These are phyloP conservation scores for Arthonia radiata DNA, from an alignment of 495 filamentous ascomycete genomes.

Conservation along the genomic window DNA sequence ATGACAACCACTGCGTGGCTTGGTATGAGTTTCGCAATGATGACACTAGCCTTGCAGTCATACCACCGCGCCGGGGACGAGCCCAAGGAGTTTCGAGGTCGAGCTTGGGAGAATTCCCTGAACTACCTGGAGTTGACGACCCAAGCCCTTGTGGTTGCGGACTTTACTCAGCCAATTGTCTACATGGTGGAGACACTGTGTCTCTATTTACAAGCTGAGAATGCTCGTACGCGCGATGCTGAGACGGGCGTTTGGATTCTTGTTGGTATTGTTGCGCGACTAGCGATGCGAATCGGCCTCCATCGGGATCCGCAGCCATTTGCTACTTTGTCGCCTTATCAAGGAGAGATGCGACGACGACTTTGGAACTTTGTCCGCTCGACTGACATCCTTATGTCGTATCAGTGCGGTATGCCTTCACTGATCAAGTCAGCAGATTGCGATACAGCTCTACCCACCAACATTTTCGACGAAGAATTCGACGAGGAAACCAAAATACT, in stretches of 20 bases:
- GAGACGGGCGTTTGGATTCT: slow-evolving; percentile 68
- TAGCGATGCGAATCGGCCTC: slow-evolving; percentile 88
- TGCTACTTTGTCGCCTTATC: slow-evolving; percentile 57
- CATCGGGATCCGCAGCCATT: slow-evolving; percentile 78
- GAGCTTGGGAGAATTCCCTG: slow-evolving; percentile 37
- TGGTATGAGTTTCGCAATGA: slow-evolving; percentile 64
- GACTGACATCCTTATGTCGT: slow-evolving; percentile 69
- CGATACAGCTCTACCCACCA: slow-evolving; percentile 67
- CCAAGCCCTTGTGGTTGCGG: slow-evolving; percentile 64
- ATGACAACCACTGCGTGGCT: slow-evolving; percentile 73
- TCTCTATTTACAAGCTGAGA: slow-evolving; percentile 65
- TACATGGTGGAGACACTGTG: slow-evolving; percentile 78
- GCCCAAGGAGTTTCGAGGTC: slow-evolving; percentile 46
- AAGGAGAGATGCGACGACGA: slow-evolving; percentile 75
- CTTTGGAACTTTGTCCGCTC: slow-evolving; percentile 70
- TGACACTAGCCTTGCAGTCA: slow-evolving; percentile 75
- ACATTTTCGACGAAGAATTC: slow-evolving; percentile 87
- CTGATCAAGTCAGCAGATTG: slow-evolving; percentile 67
- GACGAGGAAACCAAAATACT: slow-evolving; percentile 50
- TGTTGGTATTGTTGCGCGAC: slow-evolving; percentile 50
- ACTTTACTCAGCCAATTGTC: slow-evolving; percentile 68
- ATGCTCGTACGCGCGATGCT: slow-evolving; percentile 49
- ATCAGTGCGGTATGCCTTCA: slow-evolving; percentile 68
- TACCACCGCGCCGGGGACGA: slow-evolving; percentile 80
- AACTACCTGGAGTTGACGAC: slow-evolving; percentile 62